Evolutionary conservation across 2,329 filamentous ascomycete species (phyloP).

Genomic region (Didymella arachidicola): DNA sequence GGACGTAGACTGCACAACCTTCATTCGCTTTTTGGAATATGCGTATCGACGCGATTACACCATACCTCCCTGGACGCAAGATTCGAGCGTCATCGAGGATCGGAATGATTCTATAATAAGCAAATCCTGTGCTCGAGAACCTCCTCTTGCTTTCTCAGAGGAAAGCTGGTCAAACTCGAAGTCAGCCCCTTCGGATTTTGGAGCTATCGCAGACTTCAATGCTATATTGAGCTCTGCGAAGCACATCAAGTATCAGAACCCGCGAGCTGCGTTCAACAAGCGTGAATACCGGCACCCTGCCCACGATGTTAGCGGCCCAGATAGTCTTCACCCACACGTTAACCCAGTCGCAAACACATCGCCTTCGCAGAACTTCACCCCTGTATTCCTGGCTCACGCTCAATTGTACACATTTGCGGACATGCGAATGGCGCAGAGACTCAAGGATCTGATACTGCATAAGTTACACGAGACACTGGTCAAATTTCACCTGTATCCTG

Average conservation of each 20-base stretch:
- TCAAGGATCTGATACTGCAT: slow-evolving; percentile 34
- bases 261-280: background rate
- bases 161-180: background rate
- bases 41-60: slow-evolving; percentile 38
- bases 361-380: slow-evolving; percentile 27
- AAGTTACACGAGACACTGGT: slow-evolving; percentile 41
- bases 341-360: slow-evolving; percentile 15
- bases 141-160: background rate
- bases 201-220: background rate
- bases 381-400: slow-evolving; percentile 41
- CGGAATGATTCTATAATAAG: background rate
- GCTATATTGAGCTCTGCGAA: no score
- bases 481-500: slow-evolving; percentile 31
- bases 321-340: background rate
- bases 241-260: no score
- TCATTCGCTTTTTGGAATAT: slow-evolving; percentile 40
- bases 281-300: background rate
- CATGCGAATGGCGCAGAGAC: slow-evolving; percentile 31
- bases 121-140: no score
- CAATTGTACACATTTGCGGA: slow-evolving; percentile 41
- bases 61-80: slow-evolving; percentile 9
- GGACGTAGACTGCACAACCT: slow-evolving; percentile 34
- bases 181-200: slow-evolving; percentile 8
- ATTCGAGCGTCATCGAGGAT: background rate
- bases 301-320: background rate